Base-by-base conservation (phyloP, 345 rosid species). In the Gossypium longicalyx region DNA sequence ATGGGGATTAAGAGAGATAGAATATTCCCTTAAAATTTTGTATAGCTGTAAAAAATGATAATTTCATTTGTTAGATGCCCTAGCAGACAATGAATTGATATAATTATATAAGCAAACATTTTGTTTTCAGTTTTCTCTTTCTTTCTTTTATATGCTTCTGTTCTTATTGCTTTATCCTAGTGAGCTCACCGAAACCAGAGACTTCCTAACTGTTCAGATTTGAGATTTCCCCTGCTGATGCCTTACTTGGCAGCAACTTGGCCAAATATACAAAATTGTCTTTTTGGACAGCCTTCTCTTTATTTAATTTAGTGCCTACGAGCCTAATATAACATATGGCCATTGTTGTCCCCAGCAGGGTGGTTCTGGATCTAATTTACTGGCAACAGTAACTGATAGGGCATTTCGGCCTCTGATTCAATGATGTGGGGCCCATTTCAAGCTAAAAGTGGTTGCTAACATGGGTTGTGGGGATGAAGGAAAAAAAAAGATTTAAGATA, bases 1-100 rank as follows among this genome's bases (percentile, higher is more conserved):
- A 44, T 44, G 70, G 15, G 25, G n/a, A 17, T 44, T 19, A 65
- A 20, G 9, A 12, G 70, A 65, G 20, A 17, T 12, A 20, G 15
- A 65, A 65, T 65, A 43, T 38, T 65, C 70, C 29, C 70, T 65
- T 45, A 19, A 65, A 65, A 65, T 3, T 43, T 65, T 65, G 9
- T 63, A 2, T 63, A 38, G 13, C 45, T 63, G 25, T 22, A 17
- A 34, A 63, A 60, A 63, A 63, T 63, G 38, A 8, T 38, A 0
- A 63, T 23, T 64, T 9, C 17, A 64, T 38, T 19, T 41, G 19
- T 64, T 64, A 64, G 43, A 41, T 64, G 69, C 11, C 15, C 15
- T 38, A 63, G 68, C 67, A 63, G 47, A 17, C 16, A 63, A 63
- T 38, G 23, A 17, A 38, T 17, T 61, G 12, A 23, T 51, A 12